Conservation (phyloP, 163 green algal species). For the Scenedesmus sp. region DNA sequence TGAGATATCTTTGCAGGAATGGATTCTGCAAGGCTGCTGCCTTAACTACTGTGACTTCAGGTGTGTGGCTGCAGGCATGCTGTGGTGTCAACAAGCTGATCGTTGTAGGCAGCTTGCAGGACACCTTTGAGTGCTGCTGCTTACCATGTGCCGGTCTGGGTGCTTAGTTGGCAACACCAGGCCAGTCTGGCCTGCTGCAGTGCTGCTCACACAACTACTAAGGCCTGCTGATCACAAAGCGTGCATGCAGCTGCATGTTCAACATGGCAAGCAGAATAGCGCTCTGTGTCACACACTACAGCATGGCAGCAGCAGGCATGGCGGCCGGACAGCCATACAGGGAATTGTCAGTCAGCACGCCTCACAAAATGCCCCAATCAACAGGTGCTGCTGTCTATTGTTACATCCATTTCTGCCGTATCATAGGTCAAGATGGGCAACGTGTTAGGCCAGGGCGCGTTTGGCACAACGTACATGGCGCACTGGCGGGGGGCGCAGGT, state of each 20-base stretch:
- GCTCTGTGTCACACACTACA: neutral
- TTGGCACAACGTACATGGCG: conserved; percentile 65
- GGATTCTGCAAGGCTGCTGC: too few relatives aligned
- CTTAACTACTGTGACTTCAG: too few relatives aligned
- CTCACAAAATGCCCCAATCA: too few relatives aligned
- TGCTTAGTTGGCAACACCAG: neutral
- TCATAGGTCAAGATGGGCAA: conserved; percentile 65
- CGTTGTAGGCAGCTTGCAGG: too few relatives aligned
- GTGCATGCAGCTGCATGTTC: neutral
- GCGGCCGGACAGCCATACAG: neutral
- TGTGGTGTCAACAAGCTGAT: too few relatives aligned
- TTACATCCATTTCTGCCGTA: neutral
- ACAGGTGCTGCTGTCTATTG: neutral
- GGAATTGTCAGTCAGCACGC: neutral
- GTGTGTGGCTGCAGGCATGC: too few relatives aligned
- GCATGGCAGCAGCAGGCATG: neutral
- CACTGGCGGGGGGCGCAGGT: conserved; percentile 65
- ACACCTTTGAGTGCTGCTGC: too few relatives aligned
- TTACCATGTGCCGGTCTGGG: neutral
- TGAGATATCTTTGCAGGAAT: neutral
- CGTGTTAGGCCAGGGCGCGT: conserved; percentile 70
- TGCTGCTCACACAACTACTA: neutral
- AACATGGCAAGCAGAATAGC: neutral
- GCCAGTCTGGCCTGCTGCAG: neutral
- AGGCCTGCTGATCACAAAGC: too few relatives aligned